These are phyloP conservation scores for Crithidia expoeki DNA, from an alignment of 208 protist species.

Conservation along the genomic window DNA sequence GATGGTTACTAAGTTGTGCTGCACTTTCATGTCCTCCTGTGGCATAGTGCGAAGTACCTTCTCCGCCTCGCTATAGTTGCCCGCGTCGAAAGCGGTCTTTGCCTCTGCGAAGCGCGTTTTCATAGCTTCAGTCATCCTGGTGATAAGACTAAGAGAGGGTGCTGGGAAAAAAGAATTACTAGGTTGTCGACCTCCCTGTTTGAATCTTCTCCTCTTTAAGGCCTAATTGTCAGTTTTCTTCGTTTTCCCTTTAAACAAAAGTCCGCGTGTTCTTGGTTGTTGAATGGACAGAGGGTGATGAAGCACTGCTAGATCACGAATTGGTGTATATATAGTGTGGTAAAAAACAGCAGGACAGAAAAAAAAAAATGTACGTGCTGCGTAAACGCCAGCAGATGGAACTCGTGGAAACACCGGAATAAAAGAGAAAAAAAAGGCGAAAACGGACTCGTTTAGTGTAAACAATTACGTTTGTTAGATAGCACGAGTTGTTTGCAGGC, in stretches of 20 bases:
- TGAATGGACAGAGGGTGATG: no score
- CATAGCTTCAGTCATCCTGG: constrained; percentile 28
- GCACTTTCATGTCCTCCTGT: constrained; percentile 77
- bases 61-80: constrained; percentile 73
- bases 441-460: background rate
- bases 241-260: no score
- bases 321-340: no score
- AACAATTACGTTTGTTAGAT: background rate
- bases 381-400: no score
- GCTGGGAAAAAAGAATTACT: no score
- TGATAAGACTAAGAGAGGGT: no score
- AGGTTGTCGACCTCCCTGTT: no score
- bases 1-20: constrained; percentile 81
- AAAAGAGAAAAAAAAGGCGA: background rate
- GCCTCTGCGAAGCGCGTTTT: constrained; percentile 60
- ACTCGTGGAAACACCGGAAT: background rate
- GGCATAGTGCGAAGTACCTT: constrained; percentile 60
- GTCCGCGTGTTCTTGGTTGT: no score
- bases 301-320: no score
- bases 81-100: constrained; percentile 66
- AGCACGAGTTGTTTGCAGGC: background rate
- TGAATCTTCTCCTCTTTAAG: no score
- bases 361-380: no score
- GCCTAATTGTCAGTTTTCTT: no score
- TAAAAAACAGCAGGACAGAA: background rate